Evolutionary conservation across 352 stramenopile genomes (phyloP).

Genomic region (Pilasporangium apinafurcum): DNA sequence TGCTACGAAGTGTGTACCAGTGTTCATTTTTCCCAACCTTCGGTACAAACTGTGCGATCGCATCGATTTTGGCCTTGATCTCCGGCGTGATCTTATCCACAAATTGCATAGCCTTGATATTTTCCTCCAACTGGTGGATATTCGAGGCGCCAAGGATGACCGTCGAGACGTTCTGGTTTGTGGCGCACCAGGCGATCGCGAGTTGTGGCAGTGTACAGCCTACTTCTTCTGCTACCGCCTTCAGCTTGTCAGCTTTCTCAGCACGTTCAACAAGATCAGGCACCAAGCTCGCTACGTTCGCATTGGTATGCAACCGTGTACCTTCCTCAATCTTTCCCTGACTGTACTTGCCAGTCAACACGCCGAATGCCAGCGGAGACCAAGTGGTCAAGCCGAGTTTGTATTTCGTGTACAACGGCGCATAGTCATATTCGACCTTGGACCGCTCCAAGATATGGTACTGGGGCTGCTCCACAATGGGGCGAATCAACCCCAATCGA

Average conservation of each 20-base stretch:
- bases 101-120: slow-evolving; percentile 33
- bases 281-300: slow-evolving; percentile 5
- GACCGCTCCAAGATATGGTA: slow-evolving; percentile 55
- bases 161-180: slow-evolving; percentile 22
- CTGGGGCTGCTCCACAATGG: slow-evolving; percentile 39
- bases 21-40: neutral
- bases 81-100: slow-evolving; percentile 32
- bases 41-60: slow-evolving; percentile 19
- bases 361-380: slow-evolving; percentile 31
- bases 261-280: slow-evolving; percentile 8
- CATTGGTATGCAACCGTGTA: slow-evolving; percentile 18
- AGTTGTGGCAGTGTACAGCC: slow-evolving; percentile 23
- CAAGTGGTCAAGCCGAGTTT: slow-evolving; percentile 46
- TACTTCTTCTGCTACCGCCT: slow-evolving; percentile 16
- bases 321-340: slow-evolving; percentile 13
- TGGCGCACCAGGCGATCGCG: slow-evolving; percentile 29
- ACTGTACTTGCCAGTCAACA: slow-evolving; percentile 61
- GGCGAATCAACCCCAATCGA: slow-evolving; percentile 12
- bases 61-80: slow-evolving; percentile 39
- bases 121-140: slow-evolving; percentile 40
- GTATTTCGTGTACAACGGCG: slow-evolving; percentile 40
- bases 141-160: slow-evolving; percentile 36
- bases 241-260: slow-evolving; percentile 8
- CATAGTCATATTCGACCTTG: slow-evolving; percentile 48
- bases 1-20: slow-evolving; percentile 1